Evolutionary conservation across 2,329 filamentous ascomycete genomes (phyloP), one percentile per base, ranked within the genome.

Genomic region (Pseudogymnoascus sp.): DNA sequence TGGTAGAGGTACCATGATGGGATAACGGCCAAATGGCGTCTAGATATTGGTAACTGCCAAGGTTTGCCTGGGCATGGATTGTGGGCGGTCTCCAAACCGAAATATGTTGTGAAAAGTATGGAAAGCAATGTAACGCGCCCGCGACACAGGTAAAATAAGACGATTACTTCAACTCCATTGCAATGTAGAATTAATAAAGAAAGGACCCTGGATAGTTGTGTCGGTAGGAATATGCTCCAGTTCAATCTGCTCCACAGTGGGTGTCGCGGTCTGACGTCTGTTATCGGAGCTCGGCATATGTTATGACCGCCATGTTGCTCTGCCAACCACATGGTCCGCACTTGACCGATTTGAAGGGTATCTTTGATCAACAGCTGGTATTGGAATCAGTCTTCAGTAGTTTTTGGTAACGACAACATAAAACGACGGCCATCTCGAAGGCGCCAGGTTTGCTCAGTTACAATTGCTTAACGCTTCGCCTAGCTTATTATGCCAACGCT

Each of bases 1-100:
- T 18, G 85, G 85, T 39, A 88, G 77, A 62, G 84, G 80, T 48
- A 87, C 85, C 85, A 88, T 87, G 61, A 64, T 68, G 66, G 55
- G 29, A 52, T 48, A 33, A 36, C 6, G 42, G 60, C 45, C 27
- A 13, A 61, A 25, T 39, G 58, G 37, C 58, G 58, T 31, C 58
- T 59, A 59, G 25, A 39, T 29, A 31, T 18, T 33, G 48, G 29
- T 55, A 33, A 21, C 29, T 55, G 48, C 48, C 48, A 55, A 55
- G 48, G 48, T 55, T 55, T 35, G 48, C 48, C 29, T 55, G 48
- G 48, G 48, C 48, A n/a, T 55, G 48, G 48, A 55, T 33, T 33
- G 18, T 33, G 10, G 27, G 2, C 48, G 29, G n/a, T 21, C 15
- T 35, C 29, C 48, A 33, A 33, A 21, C 48, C 48, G 15, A 35